Evolutionary conservation across 2,329 filamentous ascomycete genomes (phyloP).

Genomic region (Arthrobotrys megalospora): DNA sequence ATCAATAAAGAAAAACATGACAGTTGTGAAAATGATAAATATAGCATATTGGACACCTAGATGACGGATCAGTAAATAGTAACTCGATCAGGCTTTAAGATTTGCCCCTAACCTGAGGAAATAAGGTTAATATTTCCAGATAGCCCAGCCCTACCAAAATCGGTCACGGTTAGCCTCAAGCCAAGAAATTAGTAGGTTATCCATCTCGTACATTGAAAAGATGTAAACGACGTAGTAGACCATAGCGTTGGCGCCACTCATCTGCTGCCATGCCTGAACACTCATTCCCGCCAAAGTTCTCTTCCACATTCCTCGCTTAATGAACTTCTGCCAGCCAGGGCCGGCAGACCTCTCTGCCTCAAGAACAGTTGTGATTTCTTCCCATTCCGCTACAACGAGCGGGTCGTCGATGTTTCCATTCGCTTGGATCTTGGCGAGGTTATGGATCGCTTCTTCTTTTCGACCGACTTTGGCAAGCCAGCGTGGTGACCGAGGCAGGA

Average conservation of each 20-base stretch:
- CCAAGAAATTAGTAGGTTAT: neutral
- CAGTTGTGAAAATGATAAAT: slow-evolving; percentile 72
- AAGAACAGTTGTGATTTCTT: slow-evolving; percentile 71
- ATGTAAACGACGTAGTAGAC: slow-evolving; percentile 76
- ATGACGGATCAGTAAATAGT: neutral
- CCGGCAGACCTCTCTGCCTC: slow-evolving; percentile 67
- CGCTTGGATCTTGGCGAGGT: slow-evolving; percentile 74
- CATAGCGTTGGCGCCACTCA: slow-evolving; percentile 74
- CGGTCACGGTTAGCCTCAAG: neutral
- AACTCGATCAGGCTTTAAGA: neutral
- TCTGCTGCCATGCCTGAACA: slow-evolving; percentile 74
- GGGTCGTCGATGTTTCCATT: slow-evolving; percentile 72
- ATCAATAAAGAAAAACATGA: slow-evolving; percentile 71
- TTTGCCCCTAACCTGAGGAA: slow-evolving; percentile 68
- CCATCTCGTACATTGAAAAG: slow-evolving; percentile 74
- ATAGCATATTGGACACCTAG: slow-evolving; percentile 72
- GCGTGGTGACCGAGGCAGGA: slow-evolving; percentile 71
- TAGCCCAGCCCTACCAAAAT: neutral
- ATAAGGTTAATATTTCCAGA: slow-evolving; percentile 69
- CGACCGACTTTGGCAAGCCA: slow-evolving; percentile 72
- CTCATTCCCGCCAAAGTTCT: slow-evolving; percentile 72
- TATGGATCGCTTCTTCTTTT: slow-evolving; percentile 69
- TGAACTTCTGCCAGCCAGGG: slow-evolving; percentile 69
- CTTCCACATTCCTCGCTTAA: slow-evolving; percentile 71
- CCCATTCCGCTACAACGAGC: slow-evolving; percentile 73